A percentile compares a stretch with the other conserved stretches of the same genome.
phyloP scores from a whole-genome alignment of 306 rosid genomes.

The Pueraria montana region DNA sequence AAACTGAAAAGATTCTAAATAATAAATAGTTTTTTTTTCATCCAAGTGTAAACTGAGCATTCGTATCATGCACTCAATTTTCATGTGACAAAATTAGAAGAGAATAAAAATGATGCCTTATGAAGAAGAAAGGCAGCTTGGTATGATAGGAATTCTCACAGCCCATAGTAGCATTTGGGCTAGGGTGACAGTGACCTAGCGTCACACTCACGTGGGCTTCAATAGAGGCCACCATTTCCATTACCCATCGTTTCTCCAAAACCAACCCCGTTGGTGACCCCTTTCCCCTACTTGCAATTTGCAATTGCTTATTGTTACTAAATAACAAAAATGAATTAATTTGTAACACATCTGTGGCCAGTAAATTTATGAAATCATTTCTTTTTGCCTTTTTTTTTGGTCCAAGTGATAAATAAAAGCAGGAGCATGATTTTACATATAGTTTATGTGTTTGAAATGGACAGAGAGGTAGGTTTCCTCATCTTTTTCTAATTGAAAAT shows the following conservation, averaged over 20 bases:
- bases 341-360: background rate
- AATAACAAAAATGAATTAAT: background rate
- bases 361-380: background rate
- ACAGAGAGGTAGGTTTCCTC: background rate
- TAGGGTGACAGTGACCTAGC: background rate
- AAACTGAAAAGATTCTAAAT: no score
- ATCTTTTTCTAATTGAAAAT: background rate
- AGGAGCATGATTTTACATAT: background rate
- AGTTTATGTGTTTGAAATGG: background rate
- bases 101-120: background rate
- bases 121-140: background rate
- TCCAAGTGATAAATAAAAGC: background rate
- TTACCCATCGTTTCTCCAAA: background rate
- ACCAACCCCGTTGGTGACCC: background rate
- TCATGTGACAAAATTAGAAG: background rate
- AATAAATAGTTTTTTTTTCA: no score
- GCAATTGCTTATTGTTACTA: background rate
- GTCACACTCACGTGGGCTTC: slow-evolving; percentile 8
- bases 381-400: background rate
- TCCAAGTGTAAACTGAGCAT: no score
- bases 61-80: background rate
- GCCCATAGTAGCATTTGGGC: slow-evolving; percentile 3
- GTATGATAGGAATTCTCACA: background rate
- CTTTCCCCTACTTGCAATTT: background rate
- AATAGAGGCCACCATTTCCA: no score